Evolutionary conservation across 2,329 filamentous ascomycete genomes (phyloP), one percentile per base, ranked within the genome.

Genomic region (Colletotrichum nymphaeae): DNA sequence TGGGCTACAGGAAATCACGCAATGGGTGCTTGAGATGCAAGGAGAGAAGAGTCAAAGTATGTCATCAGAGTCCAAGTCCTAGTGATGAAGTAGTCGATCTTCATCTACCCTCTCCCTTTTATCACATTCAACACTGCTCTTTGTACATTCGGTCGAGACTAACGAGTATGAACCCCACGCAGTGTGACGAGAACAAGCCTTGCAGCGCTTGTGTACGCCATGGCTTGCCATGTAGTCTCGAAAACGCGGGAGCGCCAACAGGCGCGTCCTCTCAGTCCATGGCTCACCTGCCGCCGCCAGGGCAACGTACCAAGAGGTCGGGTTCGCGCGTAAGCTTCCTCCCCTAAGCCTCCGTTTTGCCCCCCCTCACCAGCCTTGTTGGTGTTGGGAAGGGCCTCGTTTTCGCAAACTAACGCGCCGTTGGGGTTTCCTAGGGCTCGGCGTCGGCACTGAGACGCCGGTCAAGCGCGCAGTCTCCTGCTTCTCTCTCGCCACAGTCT

Each of bases 111-210:
- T 52, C 37, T 49, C 9, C 5, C 9, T 30, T 63, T 24, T 26
- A 19, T 26, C 12, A 14, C 14, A 24, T n/a, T 4, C 26, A 32
- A 42, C 16, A 24, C 8, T 16, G 14, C 35, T 2, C 35, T 49
- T 3, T 55, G 30, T 65, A 19, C 7, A 56, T 26, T 42, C 37
- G 35, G 19, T 24, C 28, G 28, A 55, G 11, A 68, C 68, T 72
- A 37, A 74, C 58, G 9, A 22, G 28, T 6, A 58, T 53, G 14
- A 32, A n/a, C 26, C 22, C n/a, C 32, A 62, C 60, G 22, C 59
- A 84, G 83, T 84, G 83, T 73, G 81, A 84, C 62, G 83, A 84
- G 71, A 78, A 78, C 11, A 77, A 76, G n/a, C 83, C 83, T 4
- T 84, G 83, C 69, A 78, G 75, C n/a, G 82, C 82, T 2, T 84